These are phyloP conservation scores for Solanum raphanifolium DNA, from an alignment of 257 asterid genomes.

Conservation along the genomic window DNA sequence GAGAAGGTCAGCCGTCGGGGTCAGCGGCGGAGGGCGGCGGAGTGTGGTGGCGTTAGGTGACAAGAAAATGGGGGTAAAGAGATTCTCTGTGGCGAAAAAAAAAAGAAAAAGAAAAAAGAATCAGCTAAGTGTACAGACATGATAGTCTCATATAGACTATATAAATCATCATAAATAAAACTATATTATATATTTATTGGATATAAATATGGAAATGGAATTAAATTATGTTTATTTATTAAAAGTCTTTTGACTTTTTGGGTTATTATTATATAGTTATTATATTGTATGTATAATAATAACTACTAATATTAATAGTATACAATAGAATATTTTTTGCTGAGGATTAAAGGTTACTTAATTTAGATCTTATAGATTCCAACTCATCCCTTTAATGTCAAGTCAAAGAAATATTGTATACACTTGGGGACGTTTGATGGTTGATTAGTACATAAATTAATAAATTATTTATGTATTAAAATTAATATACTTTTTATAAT, in stretches of 20 bases:
- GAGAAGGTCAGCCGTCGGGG: constrained; percentile 21
- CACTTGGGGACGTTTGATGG: not conserved
- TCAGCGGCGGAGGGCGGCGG: constrained; percentile 4
- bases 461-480: not conserved
- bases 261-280: not conserved
- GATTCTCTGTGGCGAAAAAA: not conserved
- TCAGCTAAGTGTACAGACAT: not conserved
- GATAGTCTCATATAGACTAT: not conserved
- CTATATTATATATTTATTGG: not conserved
- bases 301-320: not conserved
- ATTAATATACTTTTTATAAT: not conserved
- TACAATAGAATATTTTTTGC: not conserved
- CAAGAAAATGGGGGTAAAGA: constrained; percentile 22
- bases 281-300: not conserved
- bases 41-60: constrained; percentile 32
- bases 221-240: not conserved
- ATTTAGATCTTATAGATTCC: not conserved
- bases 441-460: not conserved
- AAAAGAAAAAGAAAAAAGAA: not conserved
- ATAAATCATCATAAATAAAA: not conserved
- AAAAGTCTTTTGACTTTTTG: not conserved
- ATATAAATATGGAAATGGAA: not conserved
- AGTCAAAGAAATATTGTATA: not conserved
- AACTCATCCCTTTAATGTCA: not conserved
- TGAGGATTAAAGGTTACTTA: not conserved